Percentiles rank a stretch among this genome's conserved stretches.
phyloP scores from a whole-genome alignment of 2,329 filamentous ascomycete genomes.

The Ceratocystis colombiana region DNA sequence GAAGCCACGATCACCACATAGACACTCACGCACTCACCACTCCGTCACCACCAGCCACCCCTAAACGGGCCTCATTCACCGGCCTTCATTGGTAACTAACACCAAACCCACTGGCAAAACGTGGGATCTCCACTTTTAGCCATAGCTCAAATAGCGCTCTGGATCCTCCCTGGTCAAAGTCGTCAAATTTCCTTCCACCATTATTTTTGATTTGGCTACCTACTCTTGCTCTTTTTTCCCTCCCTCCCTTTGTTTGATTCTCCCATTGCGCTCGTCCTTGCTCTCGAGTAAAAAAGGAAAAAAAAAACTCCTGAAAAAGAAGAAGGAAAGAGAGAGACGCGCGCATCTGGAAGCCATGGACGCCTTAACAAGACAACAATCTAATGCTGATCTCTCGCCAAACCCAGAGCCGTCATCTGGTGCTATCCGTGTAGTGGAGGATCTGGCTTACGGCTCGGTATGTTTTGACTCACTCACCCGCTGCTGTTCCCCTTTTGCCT shows the following conservation, averaged over 20 bases:
- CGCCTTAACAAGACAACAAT: conserved; percentile 6
- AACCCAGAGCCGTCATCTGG: conserved; percentile 35
- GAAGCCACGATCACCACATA: background rate
- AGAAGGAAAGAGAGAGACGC: background rate
- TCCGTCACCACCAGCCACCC: background rate
- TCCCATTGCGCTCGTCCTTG: background rate
- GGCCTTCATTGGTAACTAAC: background rate
- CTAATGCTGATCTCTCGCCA: conserved; percentile 10
- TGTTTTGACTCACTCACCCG: conserved; percentile 31
- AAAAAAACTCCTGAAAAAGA: no score
- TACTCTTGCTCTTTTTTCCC: conserved; percentile 1
- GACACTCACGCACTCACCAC: background rate
- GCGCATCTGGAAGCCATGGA: conserved; percentile 11
- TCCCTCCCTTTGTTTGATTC: background rate
- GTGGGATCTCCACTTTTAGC: conserved; percentile 15
- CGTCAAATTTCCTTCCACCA: conserved; percentile 8
- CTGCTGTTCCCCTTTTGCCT: background rate
- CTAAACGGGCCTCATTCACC: background rate
- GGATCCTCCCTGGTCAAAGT: conserved; percentile 12
- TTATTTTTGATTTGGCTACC: background rate
- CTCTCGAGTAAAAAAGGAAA: no score
- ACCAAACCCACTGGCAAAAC: background rate
- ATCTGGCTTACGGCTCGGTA: conserved; percentile 80
- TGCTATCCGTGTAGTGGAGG: conserved; percentile 46
- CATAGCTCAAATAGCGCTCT: conserved; percentile 13